Percentiles rank a stretch among this genome's conserved stretches.
Evolutionary conservation across 2,329 filamentous ascomycete genomes (phyloP).

Genomic region (Incumbomyces lentus): DNA sequence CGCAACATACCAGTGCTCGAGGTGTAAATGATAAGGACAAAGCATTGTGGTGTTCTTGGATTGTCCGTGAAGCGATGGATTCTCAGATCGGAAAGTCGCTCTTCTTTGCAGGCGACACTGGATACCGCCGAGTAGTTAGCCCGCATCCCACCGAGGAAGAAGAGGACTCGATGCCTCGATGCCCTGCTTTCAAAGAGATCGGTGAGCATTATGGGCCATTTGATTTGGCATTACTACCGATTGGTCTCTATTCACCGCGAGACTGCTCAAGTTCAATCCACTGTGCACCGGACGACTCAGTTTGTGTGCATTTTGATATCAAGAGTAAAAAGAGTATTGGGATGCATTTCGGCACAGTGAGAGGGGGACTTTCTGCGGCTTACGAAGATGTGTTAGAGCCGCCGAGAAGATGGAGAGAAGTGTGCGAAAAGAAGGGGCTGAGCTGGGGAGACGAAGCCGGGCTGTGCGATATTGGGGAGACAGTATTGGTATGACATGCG

Average conservation of each 20-base stretch:
- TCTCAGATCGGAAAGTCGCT: conserved; percentile 9
- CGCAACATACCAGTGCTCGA: conserved; percentile 39
- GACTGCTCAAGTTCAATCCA: conserved; percentile 37
- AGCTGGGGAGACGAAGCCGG: conserved; percentile 29
- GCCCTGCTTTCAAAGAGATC: conserved; percentile 40
- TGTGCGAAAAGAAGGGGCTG: conserved; percentile 33
- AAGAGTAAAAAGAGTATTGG: conserved; percentile 38
- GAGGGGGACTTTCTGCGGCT: conserved; percentile 34
- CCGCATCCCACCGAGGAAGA: conserved; percentile 21
- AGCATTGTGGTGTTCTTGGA: conserved; percentile 42
- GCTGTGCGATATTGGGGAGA: conserved; percentile 39
- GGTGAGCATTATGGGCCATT: conserved; percentile 39
- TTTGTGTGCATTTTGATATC: conserved; percentile 39
- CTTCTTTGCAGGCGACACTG: conserved; percentile 41
- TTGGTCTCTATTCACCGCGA: conserved; percentile 39
- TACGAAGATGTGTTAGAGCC: conserved; percentile 43
- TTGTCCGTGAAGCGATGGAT: conserved; percentile 24
- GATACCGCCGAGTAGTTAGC: conserved; percentile 31
- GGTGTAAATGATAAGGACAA: conserved; percentile 29
- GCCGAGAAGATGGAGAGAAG: conserved; percentile 34
- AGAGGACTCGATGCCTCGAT: conserved; percentile 29
- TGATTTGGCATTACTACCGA: conserved; percentile 40
- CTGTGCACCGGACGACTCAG: conserved; percentile 37
- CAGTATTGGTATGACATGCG: conserved; percentile 23
- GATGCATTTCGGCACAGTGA: conserved; percentile 43